A percentile compares a stretch with the other conserved stretches of the same genome.
These are phyloP conservation scores for Globisporangium sylvaticum DNA, from an alignment of 352 stramenopile genomes.

Conservation along the genomic window DNA sequence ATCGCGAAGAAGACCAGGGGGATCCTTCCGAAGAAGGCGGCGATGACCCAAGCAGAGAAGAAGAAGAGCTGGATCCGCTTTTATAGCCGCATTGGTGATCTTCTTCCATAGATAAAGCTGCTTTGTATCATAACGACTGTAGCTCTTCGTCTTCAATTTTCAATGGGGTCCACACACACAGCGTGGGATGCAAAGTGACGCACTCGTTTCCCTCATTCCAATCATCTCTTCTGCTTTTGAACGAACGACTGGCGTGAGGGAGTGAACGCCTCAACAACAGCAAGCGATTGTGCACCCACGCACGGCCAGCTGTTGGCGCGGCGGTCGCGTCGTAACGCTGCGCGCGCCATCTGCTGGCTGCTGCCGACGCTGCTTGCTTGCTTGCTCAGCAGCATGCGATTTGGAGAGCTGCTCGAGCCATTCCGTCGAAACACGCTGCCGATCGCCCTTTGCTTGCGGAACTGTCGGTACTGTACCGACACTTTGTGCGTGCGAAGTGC, in stretches of 20 bases:
- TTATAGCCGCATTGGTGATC: background rate
- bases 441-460: background rate
- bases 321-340: background rate
- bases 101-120: background rate
- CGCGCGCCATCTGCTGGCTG: background rate
- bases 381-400: background rate
- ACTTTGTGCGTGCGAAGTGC: background rate
- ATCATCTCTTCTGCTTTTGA: background rate
- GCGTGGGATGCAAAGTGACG: background rate
- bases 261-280: background rate
- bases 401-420: background rate
- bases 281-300: background rate
- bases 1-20: background rate
- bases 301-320: background rate
- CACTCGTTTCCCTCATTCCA: background rate
- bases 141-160: background rate
- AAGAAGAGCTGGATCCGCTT: slow-evolving; percentile 1
- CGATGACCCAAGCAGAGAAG: background rate
- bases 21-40: background rate
- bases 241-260: background rate
- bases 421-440: background rate
- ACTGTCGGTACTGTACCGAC: background rate
- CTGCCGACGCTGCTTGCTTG: background rate
- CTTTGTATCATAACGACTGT: background rate
- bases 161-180: too few species aligned